Evolutionary conservation across 1,139 yeast species (phyloP), one percentile per base, ranked within the genome.

Genomic region (Lodderomyces pseudojiufengensis): DNA sequence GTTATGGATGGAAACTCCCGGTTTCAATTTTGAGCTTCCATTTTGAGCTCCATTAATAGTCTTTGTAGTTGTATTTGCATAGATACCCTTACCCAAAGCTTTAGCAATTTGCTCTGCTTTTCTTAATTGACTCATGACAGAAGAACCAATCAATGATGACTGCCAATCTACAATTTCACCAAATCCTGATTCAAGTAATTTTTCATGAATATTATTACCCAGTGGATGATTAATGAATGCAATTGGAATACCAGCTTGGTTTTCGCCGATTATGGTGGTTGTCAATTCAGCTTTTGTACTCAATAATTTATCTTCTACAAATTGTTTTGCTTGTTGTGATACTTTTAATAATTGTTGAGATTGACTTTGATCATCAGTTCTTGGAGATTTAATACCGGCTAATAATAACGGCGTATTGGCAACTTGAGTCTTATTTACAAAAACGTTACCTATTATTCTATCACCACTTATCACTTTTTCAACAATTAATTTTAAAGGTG

Each of bases 81-180:
- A 84, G 26, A 80, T 52, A n/a, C 84, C 85, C 44, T 71, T 70
- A 14, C 78, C 84, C 20, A 68, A 61, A 8, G 71, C 69, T 49
- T 73, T 80, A n/a, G 94, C 95, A 1, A 68, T 55, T 46, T 70
- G 77, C 55, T 84, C 95, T 18, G 84, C 78, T 40, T 67, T 73
- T 55, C 95, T 74, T 39, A 83, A 68, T 22, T 56, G 54, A 3
- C 73, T 51, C 90, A 86, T 84, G 29, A 65, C 65, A 27, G 70
- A 59, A 5, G 88, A 65, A 2, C 95, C 95, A 39, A 87, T 63
- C 35, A 78, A 53, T n/a, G 76, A 58, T 1, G 88, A 78, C 56
- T 86, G 95, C 92, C 95, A 84, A 55, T 86, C 95, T 15, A 81
- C 78, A 38, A 85, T 76, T 46, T 79, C 80, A 7, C 83, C 95